A percentile compares a stretch with the other conserved stretches of the same genome.
These are phyloP conservation scores for Alternaria longipes DNA, from an alignment of 2,329 filamentous ascomycete genomes.

Conservation along the genomic window DNA sequence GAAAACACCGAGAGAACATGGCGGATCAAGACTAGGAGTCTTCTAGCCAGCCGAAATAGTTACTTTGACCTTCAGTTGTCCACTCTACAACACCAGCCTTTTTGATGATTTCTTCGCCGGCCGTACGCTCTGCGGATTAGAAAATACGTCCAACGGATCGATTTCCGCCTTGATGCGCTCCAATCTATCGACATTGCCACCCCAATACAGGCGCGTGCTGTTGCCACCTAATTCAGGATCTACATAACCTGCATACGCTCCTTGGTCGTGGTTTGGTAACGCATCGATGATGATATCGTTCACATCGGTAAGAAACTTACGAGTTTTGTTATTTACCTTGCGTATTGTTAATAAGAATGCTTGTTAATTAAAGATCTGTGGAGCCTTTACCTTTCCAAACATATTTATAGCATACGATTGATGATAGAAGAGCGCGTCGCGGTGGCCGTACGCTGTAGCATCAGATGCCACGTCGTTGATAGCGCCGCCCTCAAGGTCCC, in stretches of 20 bases:
- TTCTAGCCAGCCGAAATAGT: background rate
- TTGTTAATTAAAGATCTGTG: background rate
- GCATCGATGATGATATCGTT: conserved; percentile 49
- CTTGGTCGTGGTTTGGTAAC: conserved; percentile 48
- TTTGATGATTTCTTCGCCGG: conserved; percentile 24
- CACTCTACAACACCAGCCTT: background rate
- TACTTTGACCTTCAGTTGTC: background rate
- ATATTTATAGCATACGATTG: conserved; percentile 51
- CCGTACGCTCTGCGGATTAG: conserved; percentile 48
- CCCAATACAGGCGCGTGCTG: conserved; percentile 59
- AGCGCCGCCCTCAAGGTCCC: conserved; percentile 47
- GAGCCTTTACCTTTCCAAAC: conserved; percentile 26
- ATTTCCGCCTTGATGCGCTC: conserved; percentile 52
- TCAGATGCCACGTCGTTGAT: conserved; percentile 43
- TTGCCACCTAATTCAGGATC: conserved; percentile 58
- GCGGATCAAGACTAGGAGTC: background rate
- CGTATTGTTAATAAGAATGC: background rate
- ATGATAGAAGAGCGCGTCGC: conserved; percentile 47
- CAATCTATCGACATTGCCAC: conserved; percentile 47
- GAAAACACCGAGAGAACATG: background rate
- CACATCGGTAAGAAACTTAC: conserved; percentile 53
- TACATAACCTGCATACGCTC: conserved; percentile 63
- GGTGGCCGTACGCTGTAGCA: conserved; percentile 47
- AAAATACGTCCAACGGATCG: conserved; percentile 52
- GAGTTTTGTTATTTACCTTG: conserved; percentile 46